phyloP scores from a whole-genome alignment of 2,329 filamentous ascomycete species.

The Chaetothyriales sp. region DNA sequence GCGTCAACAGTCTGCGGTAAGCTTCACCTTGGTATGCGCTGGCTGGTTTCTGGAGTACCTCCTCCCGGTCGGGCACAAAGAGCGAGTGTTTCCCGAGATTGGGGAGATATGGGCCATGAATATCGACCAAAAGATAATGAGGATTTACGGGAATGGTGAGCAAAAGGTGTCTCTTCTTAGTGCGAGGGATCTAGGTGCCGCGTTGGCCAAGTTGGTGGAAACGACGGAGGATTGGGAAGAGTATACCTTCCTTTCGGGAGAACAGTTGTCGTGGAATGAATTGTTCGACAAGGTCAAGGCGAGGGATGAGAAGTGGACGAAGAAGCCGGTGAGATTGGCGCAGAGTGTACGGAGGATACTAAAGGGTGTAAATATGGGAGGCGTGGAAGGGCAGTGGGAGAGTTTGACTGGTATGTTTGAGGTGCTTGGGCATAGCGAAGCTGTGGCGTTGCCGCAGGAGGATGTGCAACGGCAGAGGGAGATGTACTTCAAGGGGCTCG shows the following conservation, averaged over 20 bases:
- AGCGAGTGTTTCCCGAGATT: slow-evolving; percentile 3
- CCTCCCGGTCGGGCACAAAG: neutral
- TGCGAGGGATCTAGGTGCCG: slow-evolving; percentile 5
- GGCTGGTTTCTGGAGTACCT: slow-evolving; percentile 8
- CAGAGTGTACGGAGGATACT: neutral
- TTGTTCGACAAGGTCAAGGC: slow-evolving; percentile 5
- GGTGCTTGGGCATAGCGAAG: slow-evolving; percentile 4
- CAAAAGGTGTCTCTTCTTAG: slow-evolving; percentile 1
- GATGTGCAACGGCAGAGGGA: slow-evolving; percentile 1
- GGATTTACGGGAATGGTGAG: slow-evolving; percentile 5
- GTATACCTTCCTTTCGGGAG: slow-evolving; percentile 47
- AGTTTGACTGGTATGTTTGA: slow-evolving; percentile 2
- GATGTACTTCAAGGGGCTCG: slow-evolving; percentile 3
- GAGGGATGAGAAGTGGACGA: slow-evolving; percentile 3
- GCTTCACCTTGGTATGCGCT: slow-evolving; percentile 3
- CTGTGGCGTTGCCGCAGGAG: slow-evolving; percentile 3
- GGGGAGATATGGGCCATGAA: slow-evolving; percentile 3
- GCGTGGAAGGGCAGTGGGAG: neutral
- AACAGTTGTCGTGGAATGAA: slow-evolving; percentile 43
- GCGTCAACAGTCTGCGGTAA: neutral
- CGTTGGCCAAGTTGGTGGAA: slow-evolving; percentile 2
- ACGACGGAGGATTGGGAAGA: slow-evolving; percentile 33
- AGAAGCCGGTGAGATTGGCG: neutral
- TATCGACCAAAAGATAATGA: slow-evolving; percentile 4
- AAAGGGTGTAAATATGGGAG: neutral